Base-by-base conservation (phyloP, 2,329 filamentous ascomycete genomes). In the Alternaria alternata region DNA sequence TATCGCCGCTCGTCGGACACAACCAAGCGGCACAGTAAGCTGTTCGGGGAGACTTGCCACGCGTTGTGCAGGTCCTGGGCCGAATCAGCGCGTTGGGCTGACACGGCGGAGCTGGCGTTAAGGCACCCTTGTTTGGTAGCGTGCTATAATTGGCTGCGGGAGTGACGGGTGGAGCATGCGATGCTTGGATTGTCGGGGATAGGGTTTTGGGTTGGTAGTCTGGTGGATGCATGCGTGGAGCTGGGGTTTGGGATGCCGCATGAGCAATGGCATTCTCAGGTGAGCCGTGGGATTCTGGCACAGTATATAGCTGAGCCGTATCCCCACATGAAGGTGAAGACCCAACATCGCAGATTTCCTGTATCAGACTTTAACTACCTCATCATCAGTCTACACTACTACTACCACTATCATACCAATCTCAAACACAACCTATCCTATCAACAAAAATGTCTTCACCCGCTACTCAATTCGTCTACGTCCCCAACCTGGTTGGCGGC, bases 401-500 rank as follows among this genome's bases (percentile, higher is more conserved):
- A 39, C 16, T n/a, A n/a, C 34, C 7, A 38, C 36, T 49, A 41
- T 20, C 54, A 32, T 34, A 58, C 36, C 28, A 55, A 20, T 18
- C 14, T 47, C 24, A 5, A 16, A 54, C 7, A 42, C 41, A 47
- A 32, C 36, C 34, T 24, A 54, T 60, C 30, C 55, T 41, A 54
- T 57, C 59, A 56, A 53, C 61, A 68, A 52, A 54, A 51, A 74
- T 76, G 73, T 75, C 73, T 62, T 67, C 71, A 38, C 68, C 71
- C 51, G 54, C 63, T 42, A 63, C 68, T 24, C 67, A 75, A 70
- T 77, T 74, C 65, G 73, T 77, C 62, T 78, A 78, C 72, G 77
- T 78, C 56, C 75, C 75, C 66, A 78, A 78, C 67, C 72, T 78
- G 8, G 74, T 77, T 52, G 75, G 75, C 53, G 69, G 74, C 46